Conservation (phyloP, 2,329 filamentous ascomycete species). For the Colletotrichum sublineola region DNA sequence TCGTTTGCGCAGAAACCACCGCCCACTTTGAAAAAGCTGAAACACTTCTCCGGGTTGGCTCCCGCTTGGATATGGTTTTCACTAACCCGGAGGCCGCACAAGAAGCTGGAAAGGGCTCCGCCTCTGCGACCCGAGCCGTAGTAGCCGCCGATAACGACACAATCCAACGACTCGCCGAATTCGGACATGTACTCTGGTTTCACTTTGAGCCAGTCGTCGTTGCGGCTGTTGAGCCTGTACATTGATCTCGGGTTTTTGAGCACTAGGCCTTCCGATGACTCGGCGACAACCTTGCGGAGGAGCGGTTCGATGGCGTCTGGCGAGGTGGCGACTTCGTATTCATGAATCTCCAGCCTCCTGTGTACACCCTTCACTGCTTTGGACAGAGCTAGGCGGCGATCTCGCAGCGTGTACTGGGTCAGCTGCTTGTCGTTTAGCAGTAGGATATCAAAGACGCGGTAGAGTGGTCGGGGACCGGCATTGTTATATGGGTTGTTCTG, state of each 20-base stretch:
- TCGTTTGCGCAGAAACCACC: conserved; percentile 89
- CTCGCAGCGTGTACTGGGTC: conserved; percentile 84
- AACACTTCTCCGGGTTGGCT: conserved; percentile 79
- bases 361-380: conserved; percentile 77
- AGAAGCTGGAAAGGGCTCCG: conserved; percentile 84
- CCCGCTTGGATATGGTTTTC: conserved; percentile 73
- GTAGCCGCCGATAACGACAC: conserved; percentile 90
- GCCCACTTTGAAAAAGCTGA: conserved; percentile 98
- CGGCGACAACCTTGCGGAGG: conserved; percentile 85
- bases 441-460: conserved; percentile 90
- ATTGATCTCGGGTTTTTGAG: conserved; percentile 91
- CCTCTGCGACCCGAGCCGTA: conserved; percentile 90
- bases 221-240: conserved; percentile 89
- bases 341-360: conserved; percentile 86
- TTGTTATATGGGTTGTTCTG: conserved; percentile 77
- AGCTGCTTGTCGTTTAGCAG: conserved; percentile 86
- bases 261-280: conserved; percentile 90
- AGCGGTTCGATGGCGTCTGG: conserved; percentile 82
- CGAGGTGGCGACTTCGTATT: conserved; percentile 74
- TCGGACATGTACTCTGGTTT: conserved; percentile 99
- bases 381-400: conserved; percentile 82
- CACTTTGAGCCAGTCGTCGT: conserved; percentile 98
- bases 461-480: conserved; percentile 80
- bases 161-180: conserved; percentile 93
- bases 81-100: conserved; percentile 88